These are phyloP conservation scores for Dalbergia oliveri DNA, from an alignment of 306 rosid species.

Conservation along the genomic window DNA sequence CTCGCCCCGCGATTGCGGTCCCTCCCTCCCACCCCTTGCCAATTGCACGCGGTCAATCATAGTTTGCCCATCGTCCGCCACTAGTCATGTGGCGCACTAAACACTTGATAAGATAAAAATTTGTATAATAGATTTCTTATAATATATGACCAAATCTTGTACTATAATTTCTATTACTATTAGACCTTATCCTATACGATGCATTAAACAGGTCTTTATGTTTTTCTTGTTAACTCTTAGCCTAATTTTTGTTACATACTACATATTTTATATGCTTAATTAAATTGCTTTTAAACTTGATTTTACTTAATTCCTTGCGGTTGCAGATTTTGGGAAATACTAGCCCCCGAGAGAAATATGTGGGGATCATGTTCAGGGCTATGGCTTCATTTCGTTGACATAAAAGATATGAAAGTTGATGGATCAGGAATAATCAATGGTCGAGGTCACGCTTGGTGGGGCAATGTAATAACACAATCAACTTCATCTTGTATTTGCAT, in stretches of 20 bases:
- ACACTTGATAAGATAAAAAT: no score
- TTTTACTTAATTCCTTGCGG: neutral
- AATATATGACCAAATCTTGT: no score
- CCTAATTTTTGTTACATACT: neutral
- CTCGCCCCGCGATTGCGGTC: no score
- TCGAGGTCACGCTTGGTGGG: conserved; percentile 49
- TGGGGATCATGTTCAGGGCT: conserved; percentile 37
- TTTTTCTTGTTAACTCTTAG: no score
- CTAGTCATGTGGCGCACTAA: no score
- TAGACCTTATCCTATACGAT: no score
- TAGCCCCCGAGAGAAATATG: conserved; percentile 40
- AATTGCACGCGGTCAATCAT: no score
- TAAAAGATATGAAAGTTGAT: conserved; percentile 4
- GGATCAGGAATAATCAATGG: conserved; percentile 48
- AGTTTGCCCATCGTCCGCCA: no score
- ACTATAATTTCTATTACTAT: no score
- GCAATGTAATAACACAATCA: conserved; percentile 2
- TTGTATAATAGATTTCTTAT: no score
- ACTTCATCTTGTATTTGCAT: neutral
- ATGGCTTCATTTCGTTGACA: conserved; percentile 14
- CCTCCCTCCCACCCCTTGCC: no score
- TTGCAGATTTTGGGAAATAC: conserved; percentile 43
- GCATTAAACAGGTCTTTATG: no score
- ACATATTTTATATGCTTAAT: neutral
- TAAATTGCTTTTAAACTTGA: neutral